These are phyloP conservation scores for Saussurea involucrata DNA, from an alignment of 129 eudicot genomes.

Conservation along the genomic window DNA sequence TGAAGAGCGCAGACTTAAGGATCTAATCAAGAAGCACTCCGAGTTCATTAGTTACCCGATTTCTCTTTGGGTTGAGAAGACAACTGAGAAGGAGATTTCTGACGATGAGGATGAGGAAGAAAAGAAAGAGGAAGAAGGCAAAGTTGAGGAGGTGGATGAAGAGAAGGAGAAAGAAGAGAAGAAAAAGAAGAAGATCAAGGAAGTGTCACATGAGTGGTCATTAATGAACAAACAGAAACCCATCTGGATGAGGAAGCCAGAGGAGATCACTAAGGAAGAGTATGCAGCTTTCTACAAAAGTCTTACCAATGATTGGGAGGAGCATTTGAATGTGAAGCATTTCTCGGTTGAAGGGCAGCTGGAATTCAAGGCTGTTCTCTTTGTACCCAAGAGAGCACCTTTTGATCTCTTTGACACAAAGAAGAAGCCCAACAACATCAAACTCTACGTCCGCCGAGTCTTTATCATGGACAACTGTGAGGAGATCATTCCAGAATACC, in stretches of 20 bases:
- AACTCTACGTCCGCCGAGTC: constrained; percentile 76
- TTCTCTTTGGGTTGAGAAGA: constrained; percentile 59
- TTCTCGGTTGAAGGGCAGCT: constrained; percentile 68
- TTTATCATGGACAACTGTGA: constrained; percentile 80
- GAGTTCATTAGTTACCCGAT: constrained; percentile 72
- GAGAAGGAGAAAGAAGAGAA: constrained; percentile 64
- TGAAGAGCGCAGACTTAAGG: constrained; percentile 65
- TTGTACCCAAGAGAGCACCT: constrained; percentile 65
- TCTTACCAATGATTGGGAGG: constrained; percentile 68
- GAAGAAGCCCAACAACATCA: constrained; percentile 78
- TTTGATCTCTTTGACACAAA: constrained; percentile 64
- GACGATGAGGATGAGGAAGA: constrained; percentile 67
- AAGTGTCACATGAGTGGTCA: constrained; percentile 60
- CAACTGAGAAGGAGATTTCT: constrained; percentile 57
- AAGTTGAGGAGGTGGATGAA: constrained; percentile 60
- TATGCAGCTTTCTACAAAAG: constrained; percentile 72
- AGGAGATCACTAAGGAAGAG: constrained; percentile 64
- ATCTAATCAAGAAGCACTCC: constrained; percentile 60
- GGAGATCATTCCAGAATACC: constrained; percentile 66
- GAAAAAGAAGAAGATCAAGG: constrained; percentile 70
- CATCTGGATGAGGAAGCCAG: constrained; percentile 77
- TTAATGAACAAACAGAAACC: constrained; percentile 68
- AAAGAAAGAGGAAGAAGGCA: constrained; percentile 55
- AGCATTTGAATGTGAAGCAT: constrained; percentile 61
- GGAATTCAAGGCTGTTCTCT: constrained; percentile 64